Evolutionary conservation across 345 rosid species (phyloP), one percentile per base, ranked within the genome.

Genomic region (Triadica sebifera): DNA sequence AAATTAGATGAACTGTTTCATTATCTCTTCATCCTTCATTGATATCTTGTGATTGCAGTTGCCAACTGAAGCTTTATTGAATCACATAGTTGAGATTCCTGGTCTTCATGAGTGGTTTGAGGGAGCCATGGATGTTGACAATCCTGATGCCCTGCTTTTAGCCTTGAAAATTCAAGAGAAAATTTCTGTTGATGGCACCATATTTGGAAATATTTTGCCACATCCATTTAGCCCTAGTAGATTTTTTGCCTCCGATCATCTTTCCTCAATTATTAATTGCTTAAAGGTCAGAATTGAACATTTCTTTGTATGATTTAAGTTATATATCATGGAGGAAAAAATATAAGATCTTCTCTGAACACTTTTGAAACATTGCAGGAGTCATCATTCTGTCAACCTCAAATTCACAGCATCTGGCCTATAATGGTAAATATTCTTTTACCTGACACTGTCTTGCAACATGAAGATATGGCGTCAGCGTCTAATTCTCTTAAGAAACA

Each of bases 321-420:
- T 29, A 2, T 12, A n/a, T 49, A n/a, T 12, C 20, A 5, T 41
- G 47, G 20, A 59, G n/a, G 19, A 17, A 43, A 19, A 19, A 19
- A 53, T 74, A 16, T 17, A 34, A 20, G 25, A 16, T 43, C 65
- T 71, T 56, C 68, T 76, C 41, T 71, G 19, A 22, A n/a, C 57
- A 9, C 16, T 77, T 71, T 11, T 61, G 45, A 61, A 72, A 78
- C 62, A 57, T 86, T 72, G 77, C 93, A 96, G 99, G 97, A 93
- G 77, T 90, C 99, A 63, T 84, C 97, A 66, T 93, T 93, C 84
- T 96, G 98, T 75, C 97, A 90, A 83, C 99, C 99, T 78, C 93
- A 98, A 74, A 85, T 93, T 67, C 99, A 96, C 73, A 83, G 95
- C 73, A 70, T 93, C 66, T 96, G 98, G 99, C 87, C 89, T 59